Percentiles rank a stretch among this genome's conserved stretches.
These are phyloP conservation scores for Emiliania huxleyi DNA, from an alignment of 78 protist species.

Conservation along the genomic window DNA sequence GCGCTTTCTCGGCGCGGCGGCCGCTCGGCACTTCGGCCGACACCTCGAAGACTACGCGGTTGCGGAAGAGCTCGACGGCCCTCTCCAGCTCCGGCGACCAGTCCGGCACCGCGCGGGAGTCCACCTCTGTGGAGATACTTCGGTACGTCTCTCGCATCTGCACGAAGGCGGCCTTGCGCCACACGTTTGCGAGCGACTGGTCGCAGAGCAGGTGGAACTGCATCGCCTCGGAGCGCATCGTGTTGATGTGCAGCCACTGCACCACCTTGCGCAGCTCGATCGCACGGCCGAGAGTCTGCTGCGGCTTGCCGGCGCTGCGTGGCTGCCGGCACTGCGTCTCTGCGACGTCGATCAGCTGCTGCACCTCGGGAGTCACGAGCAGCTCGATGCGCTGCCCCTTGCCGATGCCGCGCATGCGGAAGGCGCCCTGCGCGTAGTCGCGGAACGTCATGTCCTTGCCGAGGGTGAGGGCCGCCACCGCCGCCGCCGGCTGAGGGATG, in stretches of 20 bases:
- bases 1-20: neutral
- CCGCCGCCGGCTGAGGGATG: conserved; percentile 28
- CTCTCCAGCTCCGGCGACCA: neutral
- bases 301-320: neutral
- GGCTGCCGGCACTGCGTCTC: neutral
- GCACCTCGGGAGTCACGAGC: conserved; percentile 43
- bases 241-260: conserved; percentile 53
- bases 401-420: conserved; percentile 56
- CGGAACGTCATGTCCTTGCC: conserved; percentile 69
- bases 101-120: too few species aligned
- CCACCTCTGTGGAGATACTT: too few species aligned
- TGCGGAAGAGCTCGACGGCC: neutral
- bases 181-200: conserved; percentile 41
- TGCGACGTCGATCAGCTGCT: neutral
- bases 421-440: conserved; percentile 51
- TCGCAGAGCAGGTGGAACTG: conserved; percentile 45
- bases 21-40: neutral
- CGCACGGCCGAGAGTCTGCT: neutral
- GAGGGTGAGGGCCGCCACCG: conserved; percentile 47
- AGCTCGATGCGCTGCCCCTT: conserved; percentile 46
- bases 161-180: conserved; percentile 43
- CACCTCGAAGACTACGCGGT: neutral
- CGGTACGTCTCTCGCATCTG: neutral
- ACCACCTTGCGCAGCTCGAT: neutral
- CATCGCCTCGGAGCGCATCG: conserved; percentile 41